These are phyloP conservation scores for Cladosporium sp. DNA, from an alignment of 2,329 filamentous ascomycete genomes.

Conservation along the genomic window DNA sequence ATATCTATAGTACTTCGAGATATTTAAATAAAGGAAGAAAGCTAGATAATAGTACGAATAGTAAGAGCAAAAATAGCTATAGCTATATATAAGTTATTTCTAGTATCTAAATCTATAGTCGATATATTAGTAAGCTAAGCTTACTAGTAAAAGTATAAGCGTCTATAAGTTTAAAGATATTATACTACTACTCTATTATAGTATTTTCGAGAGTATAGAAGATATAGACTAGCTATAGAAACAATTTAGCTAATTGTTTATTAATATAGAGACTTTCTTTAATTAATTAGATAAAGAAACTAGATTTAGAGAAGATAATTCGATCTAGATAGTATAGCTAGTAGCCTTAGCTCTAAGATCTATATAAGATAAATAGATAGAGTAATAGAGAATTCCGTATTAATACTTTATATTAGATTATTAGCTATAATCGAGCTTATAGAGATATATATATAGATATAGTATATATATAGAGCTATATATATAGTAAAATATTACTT, in stretches of 20 bases:
- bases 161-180: not conserved
- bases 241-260: not conserved
- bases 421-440: not conserved
- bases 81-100: slow-evolving; percentile 3
- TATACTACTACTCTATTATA: not conserved
- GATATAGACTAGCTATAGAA: not conserved
- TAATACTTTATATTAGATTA: not conserved
- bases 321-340: not conserved
- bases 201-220: not conserved
- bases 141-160: not conserved
- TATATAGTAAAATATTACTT: not conserved
- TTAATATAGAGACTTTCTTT: not conserved
- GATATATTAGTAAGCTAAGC: not conserved
- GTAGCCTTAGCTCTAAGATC: not conserved
- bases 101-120: not conserved
- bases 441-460: not conserved
- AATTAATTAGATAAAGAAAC: not conserved
- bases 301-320: not conserved
- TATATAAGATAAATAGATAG: not conserved
- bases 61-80: not conserved
- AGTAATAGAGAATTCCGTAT: not conserved
- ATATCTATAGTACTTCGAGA: not conserved
- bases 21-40: not conserved
- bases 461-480: not conserved
- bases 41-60: not conserved